These are phyloP conservation scores for Hyphopichia homilentoma DNA, from an alignment of 805 yeast species.

Conservation along the genomic window DNA sequence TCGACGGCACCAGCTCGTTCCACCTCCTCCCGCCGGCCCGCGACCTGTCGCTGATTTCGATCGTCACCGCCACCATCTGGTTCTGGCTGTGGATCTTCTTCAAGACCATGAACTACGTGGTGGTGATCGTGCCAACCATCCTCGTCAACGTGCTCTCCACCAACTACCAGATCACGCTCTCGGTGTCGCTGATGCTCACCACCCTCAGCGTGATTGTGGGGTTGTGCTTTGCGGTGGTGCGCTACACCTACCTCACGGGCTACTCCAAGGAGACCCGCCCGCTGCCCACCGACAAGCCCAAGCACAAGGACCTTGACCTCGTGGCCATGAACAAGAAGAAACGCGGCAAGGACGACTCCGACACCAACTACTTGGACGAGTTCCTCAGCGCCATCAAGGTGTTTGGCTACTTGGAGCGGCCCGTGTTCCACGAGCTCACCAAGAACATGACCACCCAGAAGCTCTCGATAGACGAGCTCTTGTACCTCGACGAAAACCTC, in stretches of 20 bases:
- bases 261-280: constrained; percentile 46
- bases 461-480: constrained; percentile 69
- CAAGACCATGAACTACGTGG: constrained; percentile 12
- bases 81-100: constrained; percentile 17
- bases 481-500: constrained; percentile 65
- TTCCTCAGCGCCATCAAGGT: constrained; percentile 87
- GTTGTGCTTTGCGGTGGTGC: constrained; percentile 43
- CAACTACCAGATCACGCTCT: constrained; percentile 48
- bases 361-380: constrained; percentile 77
- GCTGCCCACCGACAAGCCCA: constrained; percentile 44
- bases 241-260: constrained; percentile 61
- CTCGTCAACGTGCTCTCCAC: constrained; percentile 24
- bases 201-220: constrained; percentile 25
- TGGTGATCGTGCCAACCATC: constrained; percentile 13
- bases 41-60: constrained; percentile 11
- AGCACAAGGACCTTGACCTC: constrained; percentile 40
- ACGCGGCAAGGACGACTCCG: constrained; percentile 29
- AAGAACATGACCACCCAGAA: constrained; percentile 88
- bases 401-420: constrained; percentile 87
- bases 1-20: not conserved
- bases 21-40: constrained; percentile 9
- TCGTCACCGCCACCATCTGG: constrained; percentile 11
- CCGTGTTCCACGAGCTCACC: constrained; percentile 90
- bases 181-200: constrained; percentile 44
- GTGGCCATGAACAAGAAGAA: constrained; percentile 31